Evolutionary conservation across 2,329 filamentous ascomycete genomes (phyloP).

Genomic region (Pseudocercospora eumusae): DNA sequence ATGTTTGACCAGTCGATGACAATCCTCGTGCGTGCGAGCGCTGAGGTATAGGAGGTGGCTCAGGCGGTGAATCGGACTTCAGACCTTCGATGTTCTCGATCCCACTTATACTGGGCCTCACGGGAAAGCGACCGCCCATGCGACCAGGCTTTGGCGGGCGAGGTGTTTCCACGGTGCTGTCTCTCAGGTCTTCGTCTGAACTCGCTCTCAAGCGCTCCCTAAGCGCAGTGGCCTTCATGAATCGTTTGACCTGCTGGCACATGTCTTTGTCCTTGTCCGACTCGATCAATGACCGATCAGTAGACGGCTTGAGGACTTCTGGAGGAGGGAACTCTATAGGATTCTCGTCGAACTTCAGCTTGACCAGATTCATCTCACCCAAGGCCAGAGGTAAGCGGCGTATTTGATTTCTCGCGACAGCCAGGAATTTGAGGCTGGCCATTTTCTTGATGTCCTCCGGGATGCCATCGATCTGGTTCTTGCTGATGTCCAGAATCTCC

Average conservation of each 20-base stretch:
- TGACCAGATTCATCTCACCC: constrained; percentile 88
- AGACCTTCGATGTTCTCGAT: constrained; percentile 60
- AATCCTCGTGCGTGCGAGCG: constrained; percentile 73
- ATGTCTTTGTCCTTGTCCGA: constrained; percentile 62
- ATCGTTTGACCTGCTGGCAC: constrained; percentile 62
- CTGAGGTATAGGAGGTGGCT: constrained; percentile 73
- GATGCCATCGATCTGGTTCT: constrained; percentile 77
- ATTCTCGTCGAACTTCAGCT: constrained; percentile 87
- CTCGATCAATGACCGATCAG: constrained; percentile 48
- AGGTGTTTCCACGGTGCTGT: constrained; percentile 74
- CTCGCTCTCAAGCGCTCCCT: constrained; percentile 31
- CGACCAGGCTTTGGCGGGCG: constrained; percentile 62
- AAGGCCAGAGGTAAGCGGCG: constrained; percentile 79
- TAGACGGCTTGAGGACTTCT: constrained; percentile 42
- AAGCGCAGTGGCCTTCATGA: constrained; percentile 51
- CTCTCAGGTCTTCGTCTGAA: constrained; percentile 49
- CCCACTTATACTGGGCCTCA: constrained; percentile 67
- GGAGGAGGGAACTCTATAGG: constrained; percentile 73
- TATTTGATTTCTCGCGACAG: constrained; percentile 83
- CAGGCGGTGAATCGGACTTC: constrained; percentile 63
- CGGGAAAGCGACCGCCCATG: constrained; percentile 58
- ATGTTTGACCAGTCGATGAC: constrained; percentile 26
- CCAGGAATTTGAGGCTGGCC: constrained; percentile 83
- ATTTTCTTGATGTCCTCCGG: constrained; percentile 79
- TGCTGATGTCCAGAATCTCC: constrained; percentile 89